Evolutionary conservation across 2,329 filamentous ascomycete genomes (phyloP), one percentile per base, ranked within the genome.

Genomic region (Ophiosphaerella herpotricha): DNA sequence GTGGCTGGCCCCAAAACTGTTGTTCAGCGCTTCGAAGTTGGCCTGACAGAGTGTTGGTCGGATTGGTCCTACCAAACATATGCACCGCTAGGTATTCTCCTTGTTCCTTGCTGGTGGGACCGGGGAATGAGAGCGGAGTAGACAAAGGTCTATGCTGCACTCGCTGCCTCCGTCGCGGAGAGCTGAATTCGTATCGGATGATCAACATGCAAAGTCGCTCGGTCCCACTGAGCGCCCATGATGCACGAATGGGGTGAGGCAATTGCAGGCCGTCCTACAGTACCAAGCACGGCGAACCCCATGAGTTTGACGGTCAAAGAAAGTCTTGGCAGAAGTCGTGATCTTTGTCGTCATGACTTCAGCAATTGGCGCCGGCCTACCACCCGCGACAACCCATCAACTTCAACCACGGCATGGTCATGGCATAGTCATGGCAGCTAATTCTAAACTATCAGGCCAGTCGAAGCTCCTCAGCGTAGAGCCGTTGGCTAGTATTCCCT

Each of bases 401-500:
- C 29, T 6, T 16, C 36, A 29, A 38, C 36, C n/a, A 40, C 21
- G 13, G 34, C 5, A 14, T 18, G 11, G 18, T 38, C 14, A 37
- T 45, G 34, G 14, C 5, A 14, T 18, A 18, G 18, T 38, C 14
- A 37, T 45, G 34, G 14, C 38, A 3, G 43, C 18, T 31, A 41
- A 47, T 6, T 42, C 43, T 23, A 64, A 55, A 34, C 7, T 46
- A 7, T 55, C 49, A 4, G 39, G 60, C 42, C 64, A 66, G 32
- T 69, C 72, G 16, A 68, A 68, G 42, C 60, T 74, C 26, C 39
- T 74, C 48, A 70, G 65, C 37, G 67, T 63, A 9, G 70, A 73
- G 50, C 68, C 70, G 16, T 58, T 75, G 48, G 71, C 72, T 16
- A 60, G 67, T 66, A 35, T 39, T 24, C 7, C 42, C 5, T 26